phyloP scores from a whole-genome alignment of 805 yeast genomes.

The Candida pseudofarinosa region DNA sequence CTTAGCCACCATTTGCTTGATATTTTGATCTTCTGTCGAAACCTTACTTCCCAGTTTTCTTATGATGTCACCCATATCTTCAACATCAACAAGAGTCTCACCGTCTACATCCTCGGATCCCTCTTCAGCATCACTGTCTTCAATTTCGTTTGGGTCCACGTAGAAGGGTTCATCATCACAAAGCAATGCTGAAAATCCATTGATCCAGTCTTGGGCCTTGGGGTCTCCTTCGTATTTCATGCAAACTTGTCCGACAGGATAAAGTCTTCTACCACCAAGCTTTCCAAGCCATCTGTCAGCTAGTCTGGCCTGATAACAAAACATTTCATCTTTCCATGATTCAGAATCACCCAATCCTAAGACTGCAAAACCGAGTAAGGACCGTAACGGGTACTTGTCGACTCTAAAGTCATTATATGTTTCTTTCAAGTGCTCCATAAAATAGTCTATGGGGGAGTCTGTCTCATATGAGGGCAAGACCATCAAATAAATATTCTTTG shows the following conservation, averaged over 20 bases:
- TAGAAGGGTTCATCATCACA: conserved; percentile 67
- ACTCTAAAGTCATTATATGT: conserved; percentile 82
- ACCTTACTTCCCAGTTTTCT: conserved; percentile 27
- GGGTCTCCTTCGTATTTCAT: conserved; percentile 64
- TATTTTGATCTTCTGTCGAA: conserved; percentile 9
- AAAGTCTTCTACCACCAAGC: conserved; percentile 81
- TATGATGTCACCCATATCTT: conserved; percentile 74
- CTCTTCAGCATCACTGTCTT: conserved; percentile 45
- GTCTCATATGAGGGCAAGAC: conserved; percentile 89
- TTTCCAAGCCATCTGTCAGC: conserved; percentile 76
- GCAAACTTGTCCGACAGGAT: conserved; percentile 81
- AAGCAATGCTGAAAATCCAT: conserved; percentile 54
- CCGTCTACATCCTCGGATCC: conserved; percentile 34
- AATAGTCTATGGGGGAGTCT: conserved; percentile 87
- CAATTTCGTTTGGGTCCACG: conserved; percentile 54
- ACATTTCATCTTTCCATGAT: conserved; percentile 70
- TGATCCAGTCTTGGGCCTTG: conserved; percentile 64
- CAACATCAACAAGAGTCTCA: conserved; percentile 69
- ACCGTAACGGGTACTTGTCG: conserved; percentile 71
- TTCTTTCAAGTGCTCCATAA: conserved; percentile 73
- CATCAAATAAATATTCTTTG: conserved; percentile 57
- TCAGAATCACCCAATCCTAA: conserved; percentile 86
- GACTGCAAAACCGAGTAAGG: conserved; percentile 75
- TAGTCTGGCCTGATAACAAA: conserved; percentile 78
- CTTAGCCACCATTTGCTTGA: conserved; percentile 83